These are phyloP conservation scores for Pharnaceum exiguum DNA, from an alignment of 148 eudicot species.

Conservation along the genomic window DNA sequence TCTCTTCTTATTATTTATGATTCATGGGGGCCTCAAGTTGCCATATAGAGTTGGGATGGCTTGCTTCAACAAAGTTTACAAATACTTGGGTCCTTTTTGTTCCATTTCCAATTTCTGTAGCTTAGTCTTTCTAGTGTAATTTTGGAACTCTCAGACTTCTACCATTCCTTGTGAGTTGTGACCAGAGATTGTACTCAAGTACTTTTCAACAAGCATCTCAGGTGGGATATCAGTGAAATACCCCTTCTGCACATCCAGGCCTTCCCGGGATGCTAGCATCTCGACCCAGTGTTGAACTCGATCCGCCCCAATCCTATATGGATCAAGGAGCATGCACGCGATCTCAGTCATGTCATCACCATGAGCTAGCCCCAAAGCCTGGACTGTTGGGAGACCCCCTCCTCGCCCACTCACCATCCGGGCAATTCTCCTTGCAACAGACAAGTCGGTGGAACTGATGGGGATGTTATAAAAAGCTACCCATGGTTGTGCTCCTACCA, in stretches of 20 bases:
- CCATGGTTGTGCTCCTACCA: slow-evolving; percentile 58
- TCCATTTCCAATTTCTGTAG: too few species aligned
- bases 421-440: slow-evolving; percentile 38
- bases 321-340: slow-evolving; percentile 45
- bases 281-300: slow-evolving; percentile 44
- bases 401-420: slow-evolving; percentile 59
- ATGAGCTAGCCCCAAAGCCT: slow-evolving; percentile 51
- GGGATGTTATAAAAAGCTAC: slow-evolving; percentile 54
- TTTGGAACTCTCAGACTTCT: too few species aligned
- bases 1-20: too few species aligned
- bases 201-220: slow-evolving; percentile 48
- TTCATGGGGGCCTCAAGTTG: too few species aligned
- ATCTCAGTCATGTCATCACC: slow-evolving; percentile 56
- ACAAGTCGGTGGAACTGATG: slow-evolving; percentile 51
- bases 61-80: too few species aligned
- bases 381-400: slow-evolving; percentile 61
- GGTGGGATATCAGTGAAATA: slow-evolving; percentile 44
- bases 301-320: slow-evolving; percentile 41
- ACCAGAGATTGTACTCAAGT: slow-evolving; percentile 31
- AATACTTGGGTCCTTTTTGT: too few species aligned
- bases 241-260: slow-evolving; percentile 51
- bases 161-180: too few species aligned
- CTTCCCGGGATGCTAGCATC: slow-evolving; percentile 44
- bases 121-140: too few species aligned
- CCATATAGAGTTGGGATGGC: too few species aligned